phyloP scores from a whole-genome alignment of 441 rosid genomes.

The Gossypium laxum region DNA sequence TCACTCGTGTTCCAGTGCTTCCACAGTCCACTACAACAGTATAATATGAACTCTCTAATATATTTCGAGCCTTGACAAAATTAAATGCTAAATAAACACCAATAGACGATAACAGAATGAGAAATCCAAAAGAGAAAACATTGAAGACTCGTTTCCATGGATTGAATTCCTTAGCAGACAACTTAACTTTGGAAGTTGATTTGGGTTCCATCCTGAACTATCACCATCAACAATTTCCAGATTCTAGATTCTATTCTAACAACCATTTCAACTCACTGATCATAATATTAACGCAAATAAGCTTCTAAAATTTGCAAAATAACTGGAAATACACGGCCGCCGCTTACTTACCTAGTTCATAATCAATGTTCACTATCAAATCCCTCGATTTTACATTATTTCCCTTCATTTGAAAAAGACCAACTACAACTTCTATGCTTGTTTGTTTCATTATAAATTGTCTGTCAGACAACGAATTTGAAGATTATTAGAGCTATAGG shows the following conservation, averaged over 20 bases:
- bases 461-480: not conserved
- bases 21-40: slow-evolving; percentile 57
- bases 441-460: not conserved
- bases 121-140: slow-evolving; percentile 11
- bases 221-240: slow-evolving; percentile 13
- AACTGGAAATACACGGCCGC: not conserved
- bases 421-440: not conserved
- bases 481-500: not conserved
- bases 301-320: not conserved
- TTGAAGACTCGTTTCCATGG: slow-evolving; percentile 19
- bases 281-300: not conserved
- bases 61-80: slow-evolving; percentile 6
- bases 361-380: not conserved
- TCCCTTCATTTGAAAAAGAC: not conserved
- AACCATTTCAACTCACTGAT: not conserved
- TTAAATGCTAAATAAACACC: slow-evolving; percentile 24
- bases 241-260: slow-evolving; percentile 13
- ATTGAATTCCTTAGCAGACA: slow-evolving; percentile 15
- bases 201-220: slow-evolving; percentile 30
- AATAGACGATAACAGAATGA: slow-evolving; percentile 19
- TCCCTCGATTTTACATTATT: not conserved
- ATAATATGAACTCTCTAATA: slow-evolving; percentile 18
- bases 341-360: not conserved
- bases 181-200: slow-evolving; percentile 43
- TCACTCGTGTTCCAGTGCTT: slow-evolving; percentile 52